Evolutionary conservation across 2,329 filamentous ascomycete genomes (phyloP).

Genomic region (Diaporthe sp.): DNA sequence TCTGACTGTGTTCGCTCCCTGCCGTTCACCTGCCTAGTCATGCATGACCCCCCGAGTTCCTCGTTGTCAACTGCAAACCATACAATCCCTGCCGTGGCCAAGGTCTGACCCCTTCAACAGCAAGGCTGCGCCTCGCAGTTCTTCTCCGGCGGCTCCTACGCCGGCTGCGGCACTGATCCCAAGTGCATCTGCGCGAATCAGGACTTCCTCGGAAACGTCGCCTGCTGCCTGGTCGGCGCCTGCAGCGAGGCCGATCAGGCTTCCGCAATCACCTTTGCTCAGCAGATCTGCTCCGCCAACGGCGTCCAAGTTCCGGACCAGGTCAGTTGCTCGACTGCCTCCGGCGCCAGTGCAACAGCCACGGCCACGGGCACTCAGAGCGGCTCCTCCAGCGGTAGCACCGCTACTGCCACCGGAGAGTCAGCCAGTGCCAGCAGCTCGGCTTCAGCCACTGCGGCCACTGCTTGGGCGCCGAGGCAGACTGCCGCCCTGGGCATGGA

Average conservation of each 20-base stretch:
- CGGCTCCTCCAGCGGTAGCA: conserved; percentile 39
- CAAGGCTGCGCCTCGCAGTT: conserved; percentile 48
- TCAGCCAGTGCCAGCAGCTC: conserved; percentile 33
- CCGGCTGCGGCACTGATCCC: conserved; percentile 52
- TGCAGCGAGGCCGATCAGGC: conserved; percentile 50
- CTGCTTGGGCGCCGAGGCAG: conserved; percentile 38
- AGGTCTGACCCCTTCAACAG: conserved; percentile 42
- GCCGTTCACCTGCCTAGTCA: background rate
- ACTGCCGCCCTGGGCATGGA: conserved; percentile 39
- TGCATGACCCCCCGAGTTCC: background rate
- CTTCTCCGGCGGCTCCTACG: conserved; percentile 51
- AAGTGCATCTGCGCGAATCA: conserved; percentile 59
- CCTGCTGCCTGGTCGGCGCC: conserved; percentile 52
- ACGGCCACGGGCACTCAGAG: conserved; percentile 39
- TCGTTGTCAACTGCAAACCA: background rate
- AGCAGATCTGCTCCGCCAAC: conserved; percentile 50
- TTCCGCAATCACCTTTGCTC: conserved; percentile 50
- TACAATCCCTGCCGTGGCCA: background rate
- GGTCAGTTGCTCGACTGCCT: conserved; percentile 48
- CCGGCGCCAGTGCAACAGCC: conserved; percentile 31
- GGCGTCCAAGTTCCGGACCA: conserved; percentile 52
- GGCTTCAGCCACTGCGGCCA: conserved; percentile 5
- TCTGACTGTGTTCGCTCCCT: conserved; percentile 41
- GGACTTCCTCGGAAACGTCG: conserved; percentile 57
- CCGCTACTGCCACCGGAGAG: conserved; percentile 34